A percentile compares a stretch with the other conserved stretches of the same genome.
phyloP scores from a whole-genome alignment of 768 basidiomycete species.

The Filobasidium floriforme region DNA sequence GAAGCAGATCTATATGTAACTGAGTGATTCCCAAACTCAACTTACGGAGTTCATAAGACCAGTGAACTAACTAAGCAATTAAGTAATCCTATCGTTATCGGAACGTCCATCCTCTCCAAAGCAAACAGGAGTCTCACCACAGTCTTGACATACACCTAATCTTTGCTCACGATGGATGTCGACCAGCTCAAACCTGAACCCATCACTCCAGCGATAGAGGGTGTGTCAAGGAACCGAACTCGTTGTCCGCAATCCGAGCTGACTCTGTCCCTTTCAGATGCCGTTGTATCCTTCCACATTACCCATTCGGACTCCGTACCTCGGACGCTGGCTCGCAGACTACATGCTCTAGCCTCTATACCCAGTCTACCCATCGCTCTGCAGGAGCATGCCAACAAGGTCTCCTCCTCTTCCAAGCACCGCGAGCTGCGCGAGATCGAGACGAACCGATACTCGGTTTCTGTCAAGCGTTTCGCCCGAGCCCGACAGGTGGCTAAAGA shows the following conservation, averaged over 20 bases:
- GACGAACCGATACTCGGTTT: not conserved
- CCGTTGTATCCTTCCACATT: conserved; percentile 1
- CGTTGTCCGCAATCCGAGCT: not conserved
- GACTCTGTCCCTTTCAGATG: not conserved
- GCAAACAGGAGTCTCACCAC: not conserved
- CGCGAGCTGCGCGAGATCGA: not conserved
- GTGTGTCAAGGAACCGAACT: not conserved
- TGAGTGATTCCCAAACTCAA: too few relatives aligned
- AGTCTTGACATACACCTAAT: not conserved
- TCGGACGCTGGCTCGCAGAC: not conserved
- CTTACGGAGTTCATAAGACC: too few relatives aligned
- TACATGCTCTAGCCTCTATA: not conserved
- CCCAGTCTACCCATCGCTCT: not conserved
- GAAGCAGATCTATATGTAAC: too few relatives aligned
- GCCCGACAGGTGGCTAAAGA: not conserved
- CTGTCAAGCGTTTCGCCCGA: not conserved
- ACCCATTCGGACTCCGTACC: not conserved
- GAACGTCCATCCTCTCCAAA: not conserved
- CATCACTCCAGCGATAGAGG: not conserved
- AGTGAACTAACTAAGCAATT: too few relatives aligned
- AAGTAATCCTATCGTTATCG: too few relatives aligned
- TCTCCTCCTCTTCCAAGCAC: not conserved
- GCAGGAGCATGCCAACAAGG: not conserved
- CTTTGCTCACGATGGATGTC: not conserved
- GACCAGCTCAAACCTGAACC: not conserved